These are phyloP conservation scores for Geranium incanum DNA, from an alignment of 441 rosid genomes.

Conservation along the genomic window DNA sequence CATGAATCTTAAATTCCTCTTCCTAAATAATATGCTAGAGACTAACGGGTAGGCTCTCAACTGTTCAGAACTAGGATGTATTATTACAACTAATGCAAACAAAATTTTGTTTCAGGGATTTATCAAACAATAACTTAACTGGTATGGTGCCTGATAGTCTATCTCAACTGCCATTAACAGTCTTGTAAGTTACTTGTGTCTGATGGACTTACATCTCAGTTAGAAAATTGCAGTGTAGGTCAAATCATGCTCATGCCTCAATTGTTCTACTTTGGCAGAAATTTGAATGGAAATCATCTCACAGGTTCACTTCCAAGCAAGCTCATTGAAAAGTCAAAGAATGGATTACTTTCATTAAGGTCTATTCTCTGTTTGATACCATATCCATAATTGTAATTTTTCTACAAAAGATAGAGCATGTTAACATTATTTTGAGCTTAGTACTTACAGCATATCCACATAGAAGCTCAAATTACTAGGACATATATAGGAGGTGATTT, in stretches of 20 bases:
- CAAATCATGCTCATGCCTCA: not conserved
- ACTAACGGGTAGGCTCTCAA: too few species aligned
- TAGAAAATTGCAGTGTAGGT: not conserved
- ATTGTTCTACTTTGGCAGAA: not conserved
- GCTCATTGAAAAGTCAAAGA: not conserved
- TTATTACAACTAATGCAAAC: too few species aligned
- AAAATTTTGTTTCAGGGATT: not conserved
- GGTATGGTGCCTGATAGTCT: not conserved
- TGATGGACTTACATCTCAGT: too few species aligned
- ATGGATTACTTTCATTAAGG: slow-evolving; percentile 2
- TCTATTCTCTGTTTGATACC: not conserved
- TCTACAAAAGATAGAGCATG: too few species aligned
- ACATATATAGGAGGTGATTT: too few species aligned
- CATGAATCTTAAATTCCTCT: too few species aligned
- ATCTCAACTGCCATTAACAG: slow-evolving; percentile 4
- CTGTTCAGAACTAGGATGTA: too few species aligned
- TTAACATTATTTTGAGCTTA: too few species aligned
- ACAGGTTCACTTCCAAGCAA: slow-evolving; percentile 6
- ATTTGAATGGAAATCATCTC: not conserved
- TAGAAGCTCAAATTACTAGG: too few species aligned
- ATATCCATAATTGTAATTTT: not conserved
- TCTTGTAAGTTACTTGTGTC: not conserved
- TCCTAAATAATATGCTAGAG: too few species aligned
- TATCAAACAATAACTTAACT: not conserved
- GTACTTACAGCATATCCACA: too few species aligned